These are phyloP conservation scores for Pseudohyphozyma bogoriensis DNA, from an alignment of 768 basidiomycete species.

Conservation along the genomic window DNA sequence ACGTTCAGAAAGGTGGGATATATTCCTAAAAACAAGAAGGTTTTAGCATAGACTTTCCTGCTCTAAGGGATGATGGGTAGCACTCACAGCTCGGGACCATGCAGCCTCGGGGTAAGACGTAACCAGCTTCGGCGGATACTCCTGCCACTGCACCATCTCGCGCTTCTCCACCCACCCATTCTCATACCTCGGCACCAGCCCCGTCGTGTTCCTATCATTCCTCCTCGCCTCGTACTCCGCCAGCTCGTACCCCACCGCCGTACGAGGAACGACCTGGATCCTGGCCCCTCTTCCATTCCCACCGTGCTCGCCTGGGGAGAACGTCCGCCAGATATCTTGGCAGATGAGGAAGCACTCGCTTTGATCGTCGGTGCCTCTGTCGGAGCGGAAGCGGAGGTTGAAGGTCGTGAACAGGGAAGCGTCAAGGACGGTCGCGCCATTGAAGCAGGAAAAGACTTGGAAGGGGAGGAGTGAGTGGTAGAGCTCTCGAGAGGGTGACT, in stretches of 20 bases:
- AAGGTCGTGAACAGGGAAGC: conserved; percentile 36
- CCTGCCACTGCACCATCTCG: conserved; percentile 10
- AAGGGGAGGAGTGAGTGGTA: conserved; percentile 34
- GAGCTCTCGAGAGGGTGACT: conserved; percentile 13
- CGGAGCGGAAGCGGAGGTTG: conserved; percentile 34
- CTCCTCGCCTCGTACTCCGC: conserved; percentile 5
- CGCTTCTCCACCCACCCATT: neutral
- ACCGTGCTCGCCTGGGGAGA: neutral
- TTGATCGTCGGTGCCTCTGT: neutral
- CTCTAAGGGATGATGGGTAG: too few species aligned
- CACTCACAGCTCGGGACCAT: neutral
- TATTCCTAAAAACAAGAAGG: neutral
- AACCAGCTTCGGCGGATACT: conserved; percentile 9
- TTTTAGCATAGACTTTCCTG: neutral
- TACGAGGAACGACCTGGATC: conserved; percentile 13
- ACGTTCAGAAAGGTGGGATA: neutral
- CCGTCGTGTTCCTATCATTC: conserved; percentile 10
- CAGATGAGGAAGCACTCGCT: conserved; percentile 13
- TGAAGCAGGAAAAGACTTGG: conserved; percentile 38
- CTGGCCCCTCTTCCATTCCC: neutral
- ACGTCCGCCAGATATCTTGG: conserved; percentile 4
- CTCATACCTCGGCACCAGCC: conserved; percentile 4
- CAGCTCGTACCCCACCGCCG: conserved; percentile 5
- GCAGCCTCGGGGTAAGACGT: conserved; percentile 6
- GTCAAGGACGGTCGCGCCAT: conserved; percentile 27